phyloP scores from a whole-genome alignment of 139 green algal species.

The Desmodesmus armatus region DNA sequence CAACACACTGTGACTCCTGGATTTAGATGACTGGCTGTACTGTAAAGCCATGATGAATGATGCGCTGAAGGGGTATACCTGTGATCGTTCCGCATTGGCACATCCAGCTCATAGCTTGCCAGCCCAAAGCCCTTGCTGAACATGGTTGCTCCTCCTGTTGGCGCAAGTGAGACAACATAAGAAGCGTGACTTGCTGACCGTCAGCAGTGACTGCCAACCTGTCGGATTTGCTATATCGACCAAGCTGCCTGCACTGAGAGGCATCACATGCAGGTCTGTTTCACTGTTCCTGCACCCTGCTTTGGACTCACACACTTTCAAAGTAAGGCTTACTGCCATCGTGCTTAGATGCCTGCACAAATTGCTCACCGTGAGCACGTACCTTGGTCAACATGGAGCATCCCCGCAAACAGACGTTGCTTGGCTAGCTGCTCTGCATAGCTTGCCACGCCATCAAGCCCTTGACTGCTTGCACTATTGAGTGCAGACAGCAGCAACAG shows the following conservation, averaged over 20 bases:
- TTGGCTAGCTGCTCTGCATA: background rate
- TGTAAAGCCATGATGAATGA: too few species aligned
- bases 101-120: slow-evolving; percentile 1
- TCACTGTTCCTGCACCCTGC: background rate
- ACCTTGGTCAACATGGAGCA: slow-evolving; percentile 27
- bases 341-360: background rate
- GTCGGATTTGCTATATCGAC: background rate
- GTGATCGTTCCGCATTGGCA: slow-evolving; percentile 31
- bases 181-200: background rate
- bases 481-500: background rate
- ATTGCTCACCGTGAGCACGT: background rate
- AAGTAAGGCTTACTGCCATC: background rate
- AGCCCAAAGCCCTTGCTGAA: slow-evolving; percentile 9
- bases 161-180: background rate
- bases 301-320: background rate
- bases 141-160: background rate
- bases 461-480: background rate
- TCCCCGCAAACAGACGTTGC: slow-evolving; percentile 14
- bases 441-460: background rate
- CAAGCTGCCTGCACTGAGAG: background rate
- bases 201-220: background rate
- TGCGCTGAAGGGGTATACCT: background rate
- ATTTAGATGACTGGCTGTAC: background rate
- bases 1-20: background rate
- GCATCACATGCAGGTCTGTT: background rate